These are phyloP conservation scores for Lasiosphaeriaceae sp. DNA, from an alignment of 495 filamentous ascomycete species.

Conservation along the genomic window DNA sequence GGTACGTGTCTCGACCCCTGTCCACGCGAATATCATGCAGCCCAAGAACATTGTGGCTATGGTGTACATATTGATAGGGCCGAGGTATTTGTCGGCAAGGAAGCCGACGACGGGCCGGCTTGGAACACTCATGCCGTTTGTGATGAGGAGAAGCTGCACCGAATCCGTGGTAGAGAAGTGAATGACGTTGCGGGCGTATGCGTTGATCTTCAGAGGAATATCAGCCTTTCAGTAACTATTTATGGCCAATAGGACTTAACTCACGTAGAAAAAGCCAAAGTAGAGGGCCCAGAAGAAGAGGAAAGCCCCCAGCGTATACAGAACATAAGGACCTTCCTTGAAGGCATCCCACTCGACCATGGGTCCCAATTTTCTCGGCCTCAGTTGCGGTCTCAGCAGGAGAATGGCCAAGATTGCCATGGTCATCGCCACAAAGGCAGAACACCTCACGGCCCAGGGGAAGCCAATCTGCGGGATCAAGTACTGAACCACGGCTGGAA, in stretches of 20 bases:
- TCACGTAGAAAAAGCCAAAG: constrained; percentile 46
- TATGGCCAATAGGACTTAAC: constrained; percentile 4
- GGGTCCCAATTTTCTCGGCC: constrained; percentile 30
- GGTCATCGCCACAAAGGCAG: constrained; percentile 36
- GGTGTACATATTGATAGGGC: constrained; percentile 38
- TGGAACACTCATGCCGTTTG: constrained; percentile 38
- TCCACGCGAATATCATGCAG: constrained; percentile 36
- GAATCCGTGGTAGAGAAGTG: constrained; percentile 36
- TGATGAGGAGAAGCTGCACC: constrained; percentile 40
- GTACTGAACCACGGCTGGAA: constrained; percentile 40
- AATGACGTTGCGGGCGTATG: constrained; percentile 37
- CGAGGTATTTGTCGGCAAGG: constrained; percentile 35
- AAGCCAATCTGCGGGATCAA: constrained; percentile 41
- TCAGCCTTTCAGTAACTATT: not conserved
- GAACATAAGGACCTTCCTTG: constrained; percentile 34
- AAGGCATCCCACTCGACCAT: constrained; percentile 42
- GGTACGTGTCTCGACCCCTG: constrained; percentile 27
- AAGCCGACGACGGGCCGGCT: constrained; percentile 35
- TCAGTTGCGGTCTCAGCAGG: constrained; percentile 31
- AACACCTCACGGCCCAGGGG: constrained; percentile 41
- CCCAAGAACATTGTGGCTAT: constrained; percentile 29
- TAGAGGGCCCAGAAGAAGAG: constrained; percentile 42
- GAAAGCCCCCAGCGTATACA: constrained; percentile 37
- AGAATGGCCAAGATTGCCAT: constrained; percentile 26
- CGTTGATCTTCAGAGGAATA: constrained; percentile 24